Conservation (phyloP, 495 filamentous ascomycete genomes). For the Peziza echinospora region DNA sequence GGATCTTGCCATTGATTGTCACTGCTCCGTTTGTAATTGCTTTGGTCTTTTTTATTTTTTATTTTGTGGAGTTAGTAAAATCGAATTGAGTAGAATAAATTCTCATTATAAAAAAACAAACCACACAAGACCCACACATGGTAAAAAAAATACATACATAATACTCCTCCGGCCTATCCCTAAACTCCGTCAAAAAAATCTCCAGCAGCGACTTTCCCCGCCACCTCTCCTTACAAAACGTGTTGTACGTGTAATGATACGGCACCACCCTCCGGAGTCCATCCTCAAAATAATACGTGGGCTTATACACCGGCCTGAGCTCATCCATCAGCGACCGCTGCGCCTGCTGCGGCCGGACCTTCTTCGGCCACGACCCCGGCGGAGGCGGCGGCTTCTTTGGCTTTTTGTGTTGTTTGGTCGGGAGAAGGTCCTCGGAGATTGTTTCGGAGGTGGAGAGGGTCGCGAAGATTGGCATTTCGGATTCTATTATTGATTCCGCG, state of each 20-base stretch:
- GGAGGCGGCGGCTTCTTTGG: too few relatives aligned
- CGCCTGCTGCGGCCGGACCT: neutral
- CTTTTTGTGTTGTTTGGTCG: too few relatives aligned
- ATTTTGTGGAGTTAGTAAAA: neutral
- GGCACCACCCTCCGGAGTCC: slow-evolving; percentile 65
- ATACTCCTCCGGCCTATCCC: slow-evolving; percentile 68
- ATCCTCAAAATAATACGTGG: slow-evolving; percentile 54
- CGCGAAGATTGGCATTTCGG: too few relatives aligned
- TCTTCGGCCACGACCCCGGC: too few relatives aligned
- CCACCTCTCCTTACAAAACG: slow-evolving; percentile 79
- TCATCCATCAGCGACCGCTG: neutral
- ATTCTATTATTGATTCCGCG: too few relatives aligned
- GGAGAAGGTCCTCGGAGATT: too few relatives aligned
- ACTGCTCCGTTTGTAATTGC: slow-evolving; percentile 63
- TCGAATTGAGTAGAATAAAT: slow-evolving; percentile 4
- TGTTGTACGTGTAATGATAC: slow-evolving; percentile 88
- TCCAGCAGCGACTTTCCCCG: slow-evolving; percentile 51
- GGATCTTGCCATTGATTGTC: slow-evolving; percentile 43
- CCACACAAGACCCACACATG: neutral
- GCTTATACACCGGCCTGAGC: slow-evolving; percentile 2
- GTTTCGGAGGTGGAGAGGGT: too few relatives aligned
- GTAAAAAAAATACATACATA: slow-evolving; percentile 32
- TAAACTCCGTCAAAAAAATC: slow-evolving; percentile 65
- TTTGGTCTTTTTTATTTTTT: slow-evolving; percentile 30
- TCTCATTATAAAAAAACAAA: too few relatives aligned